These are phyloP conservation scores for Arctostaphylos glauca DNA, from an alignment of 148 eudicot genomes.

Conservation along the genomic window DNA sequence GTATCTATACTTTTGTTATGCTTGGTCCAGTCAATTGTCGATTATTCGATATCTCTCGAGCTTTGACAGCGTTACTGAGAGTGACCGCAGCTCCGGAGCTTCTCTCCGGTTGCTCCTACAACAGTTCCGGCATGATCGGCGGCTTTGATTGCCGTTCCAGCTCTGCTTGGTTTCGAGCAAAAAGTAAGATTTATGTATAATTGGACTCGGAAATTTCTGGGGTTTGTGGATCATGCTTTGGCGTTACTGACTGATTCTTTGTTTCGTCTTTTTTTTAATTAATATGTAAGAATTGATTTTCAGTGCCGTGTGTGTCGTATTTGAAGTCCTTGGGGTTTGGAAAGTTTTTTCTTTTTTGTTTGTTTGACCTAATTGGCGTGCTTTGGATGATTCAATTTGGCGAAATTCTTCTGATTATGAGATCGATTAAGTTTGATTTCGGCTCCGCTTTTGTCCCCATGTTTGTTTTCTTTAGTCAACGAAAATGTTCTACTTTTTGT, in stretches of 20 bases:
- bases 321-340: background rate
- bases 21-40: background rate
- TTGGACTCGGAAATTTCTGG: too few relatives aligned
- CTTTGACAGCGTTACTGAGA: background rate
- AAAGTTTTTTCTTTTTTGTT: background rate
- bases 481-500: background rate
- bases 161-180: background rate
- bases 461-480: background rate
- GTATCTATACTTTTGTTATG: background rate
- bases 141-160: slow-evolving; percentile 7
- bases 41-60: slow-evolving; percentile 1
- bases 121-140: slow-evolving; percentile 18
- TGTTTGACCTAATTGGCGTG: background rate
- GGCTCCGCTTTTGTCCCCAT: background rate
- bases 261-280: background rate
- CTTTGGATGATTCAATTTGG: slow-evolving; percentile 1
- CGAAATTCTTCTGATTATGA: background rate
- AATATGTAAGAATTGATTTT: background rate
- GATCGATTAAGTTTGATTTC: background rate
- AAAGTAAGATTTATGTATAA: too few relatives aligned
- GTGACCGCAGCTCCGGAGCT: background rate
- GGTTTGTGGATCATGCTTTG: too few relatives aligned
- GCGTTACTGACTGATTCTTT: background rate
- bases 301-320: background rate
- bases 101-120: background rate